Evolutionary conservation across 306 rosid genomes (phyloP), one percentile per base, ranked within the genome.

Genomic region (Dryas drummondii): DNA sequence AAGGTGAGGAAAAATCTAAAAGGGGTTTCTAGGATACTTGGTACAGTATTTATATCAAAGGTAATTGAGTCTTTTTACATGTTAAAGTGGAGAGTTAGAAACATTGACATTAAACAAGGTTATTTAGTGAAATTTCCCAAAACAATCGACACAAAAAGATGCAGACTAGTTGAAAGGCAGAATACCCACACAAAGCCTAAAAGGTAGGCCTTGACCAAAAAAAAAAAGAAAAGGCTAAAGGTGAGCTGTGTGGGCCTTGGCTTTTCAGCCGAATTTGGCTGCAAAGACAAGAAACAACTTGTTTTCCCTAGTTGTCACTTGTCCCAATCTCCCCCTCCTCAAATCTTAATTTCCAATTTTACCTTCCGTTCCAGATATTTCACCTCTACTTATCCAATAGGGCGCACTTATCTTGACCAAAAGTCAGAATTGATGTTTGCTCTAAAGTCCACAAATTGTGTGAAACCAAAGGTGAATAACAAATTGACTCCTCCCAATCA

Each of bases 381-480:
- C 54, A 9, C 5, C 19, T 50, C 48, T 44, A 6, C 68, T 68
- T 45, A 54, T 60, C 57, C 60, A 59, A 9, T 14, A 46, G 45
- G 48, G 75, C 79, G 82, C 68, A 53, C 86, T 10, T 22, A 74
- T 59, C 27, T 78, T 79, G 89, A 79, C 86, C 59, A 68, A 49
- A 83, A 78, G 91, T 83, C 89, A 83, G 85, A 66, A 62, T 46
- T 27, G 16, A 22, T 22, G 22, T 22, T 22, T 22, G 22, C 22
- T 22, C 22, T 22, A 22, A 22, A 17, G 78, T 48, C 71, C 62
- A 66, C 0, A 10, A 11, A 12, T 42, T 37, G 56, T 42, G 82
- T 88, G 86, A 88, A 84, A 77, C 54, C 75, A 75, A 57, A 54
- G 7, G 17, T 65, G 26, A 32, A 27, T 12, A 9, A 51, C 49